Percentiles rank a stretch among this genome's conserved stretches.
These are phyloP conservation scores for Calonectria hongkongensis DNA, from an alignment of 2,329 filamentous ascomycete genomes.

Conservation along the genomic window DNA sequence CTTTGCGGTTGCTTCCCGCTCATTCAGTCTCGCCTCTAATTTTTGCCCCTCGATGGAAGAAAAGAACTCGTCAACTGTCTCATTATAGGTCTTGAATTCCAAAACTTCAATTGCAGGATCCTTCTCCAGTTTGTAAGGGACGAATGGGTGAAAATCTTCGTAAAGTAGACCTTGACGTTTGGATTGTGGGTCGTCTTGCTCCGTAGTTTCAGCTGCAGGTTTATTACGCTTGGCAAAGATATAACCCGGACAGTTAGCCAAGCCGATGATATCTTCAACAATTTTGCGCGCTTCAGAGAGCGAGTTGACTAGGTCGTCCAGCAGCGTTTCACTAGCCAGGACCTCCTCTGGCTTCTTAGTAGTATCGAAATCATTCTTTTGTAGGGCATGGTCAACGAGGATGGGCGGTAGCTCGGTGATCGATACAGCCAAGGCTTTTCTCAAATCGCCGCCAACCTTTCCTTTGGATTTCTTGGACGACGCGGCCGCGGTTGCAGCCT, in stretches of 20 bases:
- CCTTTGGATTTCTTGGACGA: conserved; percentile 80
- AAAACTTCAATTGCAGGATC: conserved; percentile 81
- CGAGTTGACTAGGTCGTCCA: conserved; percentile 81
- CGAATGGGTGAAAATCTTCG: conserved; percentile 96
- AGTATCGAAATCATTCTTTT: conserved; percentile 81
- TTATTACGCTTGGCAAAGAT: conserved; percentile 84
- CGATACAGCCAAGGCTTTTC: conserved; percentile 86
- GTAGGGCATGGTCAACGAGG: conserved; percentile 89
- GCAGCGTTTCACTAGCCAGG: conserved; percentile 76
- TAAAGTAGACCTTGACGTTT: conserved; percentile 79
- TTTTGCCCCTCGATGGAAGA: conserved; percentile 97
- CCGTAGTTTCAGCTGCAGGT: conserved; percentile 44
- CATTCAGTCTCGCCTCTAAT: conserved; percentile 86
- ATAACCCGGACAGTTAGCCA: conserved; percentile 83
- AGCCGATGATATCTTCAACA: conserved; percentile 80
- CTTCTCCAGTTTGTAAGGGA: conserved; percentile 85
- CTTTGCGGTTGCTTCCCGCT: conserved; percentile 87
- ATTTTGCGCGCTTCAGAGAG: conserved; percentile 82
- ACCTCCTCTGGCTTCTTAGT: conserved; percentile 80
- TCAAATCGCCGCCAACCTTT: conserved; percentile 84
- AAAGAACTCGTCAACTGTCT: conserved; percentile 96
- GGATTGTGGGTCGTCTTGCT: conserved; percentile 59
- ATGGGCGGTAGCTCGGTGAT: conserved; percentile 94
- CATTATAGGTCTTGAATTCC: conserved; percentile 90
- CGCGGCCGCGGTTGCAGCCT: conserved; percentile 68